Conservation (phyloP, 768 basidiomycete species). For the Auricularia cornea region DNA sequence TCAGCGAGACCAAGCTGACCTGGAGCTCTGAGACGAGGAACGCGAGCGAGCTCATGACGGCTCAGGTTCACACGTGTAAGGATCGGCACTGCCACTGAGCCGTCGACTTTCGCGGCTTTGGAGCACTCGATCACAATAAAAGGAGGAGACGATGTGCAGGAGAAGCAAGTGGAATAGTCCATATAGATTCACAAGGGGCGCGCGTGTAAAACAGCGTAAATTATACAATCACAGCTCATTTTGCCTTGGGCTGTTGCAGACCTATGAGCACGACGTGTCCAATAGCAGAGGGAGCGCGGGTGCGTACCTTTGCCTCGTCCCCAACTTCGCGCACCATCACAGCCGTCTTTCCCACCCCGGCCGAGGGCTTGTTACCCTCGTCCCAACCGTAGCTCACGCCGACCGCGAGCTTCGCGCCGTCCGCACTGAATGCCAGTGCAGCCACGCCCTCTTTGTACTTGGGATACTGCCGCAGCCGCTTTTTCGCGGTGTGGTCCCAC, state of each 20-base stretch:
- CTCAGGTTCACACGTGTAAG: background rate
- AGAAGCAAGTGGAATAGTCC: no score
- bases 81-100: background rate
- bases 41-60: constrained; percentile 20
- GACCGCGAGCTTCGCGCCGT: constrained; percentile 76
- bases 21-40: constrained; percentile 53
- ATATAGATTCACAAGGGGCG: no score
- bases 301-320: constrained; percentile 66
- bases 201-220: no score
- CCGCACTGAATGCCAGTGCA: constrained; percentile 71
- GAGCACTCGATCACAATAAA: background rate
- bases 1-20: constrained; percentile 25
- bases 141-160: no score
- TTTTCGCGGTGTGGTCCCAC: constrained; percentile 97
- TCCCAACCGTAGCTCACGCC: constrained; percentile 88
- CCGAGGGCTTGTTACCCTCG: constrained; percentile 66
- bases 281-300: no score
- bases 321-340: constrained; percentile 57
- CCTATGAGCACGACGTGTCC: no score
- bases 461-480: constrained; percentile 83
- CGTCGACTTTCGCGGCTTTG: background rate
- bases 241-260: background rate
- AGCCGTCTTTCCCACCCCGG: constrained; percentile 52
- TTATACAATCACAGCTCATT: background rate
- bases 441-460: constrained; percentile 72